Conservation (phyloP, 352 stramenopile genomes). For the Globisporangium uncinulatum region DNA sequence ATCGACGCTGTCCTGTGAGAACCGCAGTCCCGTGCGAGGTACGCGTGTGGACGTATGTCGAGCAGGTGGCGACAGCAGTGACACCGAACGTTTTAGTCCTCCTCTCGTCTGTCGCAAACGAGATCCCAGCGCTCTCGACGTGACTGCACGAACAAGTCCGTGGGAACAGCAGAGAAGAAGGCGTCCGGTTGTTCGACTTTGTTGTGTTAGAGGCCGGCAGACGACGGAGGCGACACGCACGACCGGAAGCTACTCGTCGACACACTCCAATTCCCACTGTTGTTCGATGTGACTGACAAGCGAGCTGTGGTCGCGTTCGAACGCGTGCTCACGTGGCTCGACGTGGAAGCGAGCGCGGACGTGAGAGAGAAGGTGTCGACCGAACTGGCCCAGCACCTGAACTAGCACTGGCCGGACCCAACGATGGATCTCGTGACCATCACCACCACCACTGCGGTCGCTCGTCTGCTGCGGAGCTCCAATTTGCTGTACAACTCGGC, state of each 20-base stretch:
- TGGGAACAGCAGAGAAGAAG: neutral
- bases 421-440: neutral
- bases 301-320: too few species aligned
- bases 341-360: constrained; percentile 21
- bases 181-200: constrained; percentile 1
- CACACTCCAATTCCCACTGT: constrained; percentile 27
- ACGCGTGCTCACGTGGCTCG: constrained; percentile 51
- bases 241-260: constrained; percentile 38
- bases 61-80: constrained; percentile 10
- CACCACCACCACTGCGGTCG: neutral
- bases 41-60: constrained; percentile 22
- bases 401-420: constrained; percentile 29
- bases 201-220: constrained; percentile 5
- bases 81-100: constrained; percentile 23
- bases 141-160: constrained; percentile 20
- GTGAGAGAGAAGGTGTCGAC: constrained; percentile 37
- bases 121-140: constrained; percentile 19
- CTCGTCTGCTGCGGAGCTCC: constrained; percentile 9
- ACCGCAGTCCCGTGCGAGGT: constrained; percentile 22
- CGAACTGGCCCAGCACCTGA: constrained; percentile 35
- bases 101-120: constrained; percentile 14
- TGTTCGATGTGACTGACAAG: constrained; percentile 26
- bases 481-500: constrained; percentile 39
- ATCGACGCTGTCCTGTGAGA: constrained; percentile 24
- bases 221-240: constrained; percentile 7